Evolutionary conservation across 495 filamentous ascomycete species (phyloP), one percentile per base, ranked within the genome.

Genomic region (Cercophora newfieldiana): DNA sequence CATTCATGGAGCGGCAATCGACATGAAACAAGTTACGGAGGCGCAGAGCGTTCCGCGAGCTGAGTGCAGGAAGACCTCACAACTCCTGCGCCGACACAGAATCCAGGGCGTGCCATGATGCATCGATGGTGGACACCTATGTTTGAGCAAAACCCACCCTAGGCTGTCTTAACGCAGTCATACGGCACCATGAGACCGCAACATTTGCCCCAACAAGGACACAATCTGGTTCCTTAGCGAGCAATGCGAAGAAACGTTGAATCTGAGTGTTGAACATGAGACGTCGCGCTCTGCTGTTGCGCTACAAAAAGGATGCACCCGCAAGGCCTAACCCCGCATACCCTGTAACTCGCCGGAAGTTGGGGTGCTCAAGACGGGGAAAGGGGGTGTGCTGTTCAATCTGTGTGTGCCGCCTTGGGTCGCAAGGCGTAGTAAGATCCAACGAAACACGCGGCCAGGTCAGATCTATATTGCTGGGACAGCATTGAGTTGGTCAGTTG

Each of bases 21-120:
- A 69, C 67, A 69, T 72, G 70, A 72, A 72, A 72, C 70, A 54
- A 26, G 51, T 57, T 44, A 44, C 10, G 37, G 37, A 44, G 37
- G 37, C 37, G 37, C 37, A 44, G 54, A 58, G 18, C 54, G 54
- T 24, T 19, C 54, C 54, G 54, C n/a, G 24, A 30, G 54, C 30
- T 19, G 28, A 26, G 8, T 58, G 55, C 25, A 10, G 37, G 37
- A n/a, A 44, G 37, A 14, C 37, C 37, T 44, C 12, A 44, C 3
- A 44, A 44, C 37, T 44, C 37, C 12, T 44, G 37, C 37, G 37
- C 37, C 37, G 18, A 44, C 37, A 8, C 37, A 44, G 37, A 4
- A 16, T 5, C 4, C 3, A 44, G 18, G 37, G 18, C 18, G 37
- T n/a, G n/a, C n/a, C n/a, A 44, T 8, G 37, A 44, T 44, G 37